These are phyloP conservation scores for Acrodontium crateriforme DNA, from an alignment of 2,329 filamentous ascomycete genomes.

Conservation along the genomic window DNA sequence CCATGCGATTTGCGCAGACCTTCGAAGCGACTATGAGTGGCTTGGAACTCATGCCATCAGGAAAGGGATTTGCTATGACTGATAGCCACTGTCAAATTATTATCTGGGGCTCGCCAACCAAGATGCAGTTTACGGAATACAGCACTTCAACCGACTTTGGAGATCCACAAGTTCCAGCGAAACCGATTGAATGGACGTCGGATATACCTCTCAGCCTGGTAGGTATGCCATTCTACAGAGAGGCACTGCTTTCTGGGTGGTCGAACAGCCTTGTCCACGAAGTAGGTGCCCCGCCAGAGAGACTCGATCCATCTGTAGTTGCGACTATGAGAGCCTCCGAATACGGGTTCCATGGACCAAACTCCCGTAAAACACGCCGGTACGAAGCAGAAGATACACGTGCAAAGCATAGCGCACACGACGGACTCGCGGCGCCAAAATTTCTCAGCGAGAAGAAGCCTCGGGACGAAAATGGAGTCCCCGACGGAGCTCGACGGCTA, in stretches of 20 bases:
- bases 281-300: slow-evolving; percentile 66
- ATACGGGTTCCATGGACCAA: slow-evolving; percentile 38
- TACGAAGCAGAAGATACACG: slow-evolving; percentile 53
- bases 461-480: slow-evolving; percentile 37
- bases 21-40: slow-evolving; percentile 57
- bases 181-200: slow-evolving; percentile 27
- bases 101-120: slow-evolving; percentile 76
- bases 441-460: slow-evolving; percentile 94
- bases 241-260: slow-evolving; percentile 78
- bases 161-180: slow-evolving; percentile 45
- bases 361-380: slow-evolving; percentile 52
- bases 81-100: slow-evolving; percentile 69
- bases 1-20: slow-evolving; percentile 69
- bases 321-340: slow-evolving; percentile 56
- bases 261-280: slow-evolving; percentile 73
- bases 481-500: slow-evolving; percentile 28
- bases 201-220: slow-evolving; percentile 73
- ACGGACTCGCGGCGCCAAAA: slow-evolving; percentile 63
- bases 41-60: slow-evolving; percentile 76
- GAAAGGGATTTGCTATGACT: slow-evolving; percentile 68
- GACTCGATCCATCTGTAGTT: slow-evolving; percentile 58
- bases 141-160: slow-evolving; percentile 66
- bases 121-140: slow-evolving; percentile 76
- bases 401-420: slow-evolving; percentile 43
- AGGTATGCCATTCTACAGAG: slow-evolving; percentile 88